A percentile compares a stretch with the other conserved stretches of the same genome.
These are phyloP conservation scores for Ophiostoma sp. DNA, from an alignment of 2,329 filamentous ascomycete species.

Conservation along the genomic window DNA sequence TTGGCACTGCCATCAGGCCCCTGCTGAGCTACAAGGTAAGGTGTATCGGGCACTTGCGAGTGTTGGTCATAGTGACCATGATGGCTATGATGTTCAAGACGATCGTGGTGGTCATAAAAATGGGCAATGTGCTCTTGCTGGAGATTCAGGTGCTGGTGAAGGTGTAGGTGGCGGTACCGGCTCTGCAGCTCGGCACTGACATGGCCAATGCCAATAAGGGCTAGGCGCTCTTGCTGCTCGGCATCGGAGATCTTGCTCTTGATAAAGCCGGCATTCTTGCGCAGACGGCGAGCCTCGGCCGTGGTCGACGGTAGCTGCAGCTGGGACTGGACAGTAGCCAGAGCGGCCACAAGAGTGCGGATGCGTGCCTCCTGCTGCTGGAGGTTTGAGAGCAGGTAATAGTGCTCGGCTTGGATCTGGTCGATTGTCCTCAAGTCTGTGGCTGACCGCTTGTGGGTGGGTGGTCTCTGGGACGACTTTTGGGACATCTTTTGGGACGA, in stretches of 20 bases:
- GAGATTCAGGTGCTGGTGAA: slow-evolving; percentile 29
- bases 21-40: neutral
- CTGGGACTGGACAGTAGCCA: slow-evolving; percentile 37
- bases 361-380: slow-evolving; percentile 39
- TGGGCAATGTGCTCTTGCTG: slow-evolving; percentile 17
- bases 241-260: slow-evolving; percentile 42
- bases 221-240: slow-evolving; percentile 43
- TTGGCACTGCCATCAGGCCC: neutral
- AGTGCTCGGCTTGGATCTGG: slow-evolving; percentile 42
- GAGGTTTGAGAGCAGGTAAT: slow-evolving; percentile 43
- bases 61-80: neutral
- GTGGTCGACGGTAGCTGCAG: slow-evolving; percentile 23
- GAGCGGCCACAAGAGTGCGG: slow-evolving; percentile 37
- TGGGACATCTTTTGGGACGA: neutral
- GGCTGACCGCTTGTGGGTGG: neutral
- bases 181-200: slow-evolving; percentile 46
- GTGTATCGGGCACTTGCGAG: neutral
- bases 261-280: slow-evolving; percentile 42
- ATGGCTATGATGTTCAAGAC: too few relatives aligned
- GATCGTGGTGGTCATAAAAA: neutral
- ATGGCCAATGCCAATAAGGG: slow-evolving; percentile 45
- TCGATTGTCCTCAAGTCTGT: slow-evolving; percentile 36
- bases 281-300: slow-evolving; percentile 32
- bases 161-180: slow-evolving; percentile 37
- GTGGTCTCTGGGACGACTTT: neutral